A percentile compares a stretch with the other conserved stretches of the same genome.
These are phyloP conservation scores for Trichoderma sp. DNA, from an alignment of 2,329 filamentous ascomycete genomes.

Conservation along the genomic window DNA sequence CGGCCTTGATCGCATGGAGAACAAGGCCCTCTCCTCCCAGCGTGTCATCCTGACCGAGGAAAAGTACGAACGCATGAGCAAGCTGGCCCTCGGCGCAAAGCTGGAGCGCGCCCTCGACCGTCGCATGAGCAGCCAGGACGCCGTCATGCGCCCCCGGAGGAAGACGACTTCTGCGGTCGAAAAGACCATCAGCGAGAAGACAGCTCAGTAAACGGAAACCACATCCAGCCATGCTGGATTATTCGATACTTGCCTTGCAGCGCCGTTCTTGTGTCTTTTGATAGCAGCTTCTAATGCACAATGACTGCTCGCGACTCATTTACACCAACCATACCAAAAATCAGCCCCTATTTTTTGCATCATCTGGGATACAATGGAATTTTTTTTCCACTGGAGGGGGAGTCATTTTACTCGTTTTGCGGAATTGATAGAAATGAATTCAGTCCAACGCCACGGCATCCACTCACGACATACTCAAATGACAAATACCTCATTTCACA, in stretches of 20 bases:
- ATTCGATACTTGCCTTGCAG: too few species aligned
- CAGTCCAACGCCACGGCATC: background rate
- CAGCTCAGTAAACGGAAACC: slow-evolving; percentile 24
- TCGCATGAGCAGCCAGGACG: slow-evolving; percentile 86
- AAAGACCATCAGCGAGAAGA: slow-evolving; percentile 44
- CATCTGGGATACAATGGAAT: background rate
- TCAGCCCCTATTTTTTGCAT: background rate
- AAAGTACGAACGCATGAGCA: slow-evolving; percentile 80
- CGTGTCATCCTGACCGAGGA: slow-evolving; percentile 70
- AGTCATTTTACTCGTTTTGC: background rate
- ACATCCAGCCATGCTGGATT: too few species aligned
- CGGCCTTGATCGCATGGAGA: slow-evolving; percentile 83
- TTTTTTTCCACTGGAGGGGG: background rate
- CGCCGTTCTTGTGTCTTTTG: too few species aligned
- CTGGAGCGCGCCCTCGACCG: slow-evolving; percentile 83
- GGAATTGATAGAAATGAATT: slow-evolving; percentile 1
- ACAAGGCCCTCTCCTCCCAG: slow-evolving; percentile 80
- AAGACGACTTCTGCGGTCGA: slow-evolving; percentile 38
- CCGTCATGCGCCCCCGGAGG: slow-evolving; percentile 68
- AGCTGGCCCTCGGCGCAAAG: slow-evolving; percentile 86
- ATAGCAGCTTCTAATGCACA: background rate
- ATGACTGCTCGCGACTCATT: background rate
- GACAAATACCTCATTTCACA: background rate
- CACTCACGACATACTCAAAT: slow-evolving; percentile 13
- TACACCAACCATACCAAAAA: background rate